These are phyloP conservation scores for Melampsora americana DNA, from an alignment of 1,284 basidiomycete species.

Conservation along the genomic window DNA sequence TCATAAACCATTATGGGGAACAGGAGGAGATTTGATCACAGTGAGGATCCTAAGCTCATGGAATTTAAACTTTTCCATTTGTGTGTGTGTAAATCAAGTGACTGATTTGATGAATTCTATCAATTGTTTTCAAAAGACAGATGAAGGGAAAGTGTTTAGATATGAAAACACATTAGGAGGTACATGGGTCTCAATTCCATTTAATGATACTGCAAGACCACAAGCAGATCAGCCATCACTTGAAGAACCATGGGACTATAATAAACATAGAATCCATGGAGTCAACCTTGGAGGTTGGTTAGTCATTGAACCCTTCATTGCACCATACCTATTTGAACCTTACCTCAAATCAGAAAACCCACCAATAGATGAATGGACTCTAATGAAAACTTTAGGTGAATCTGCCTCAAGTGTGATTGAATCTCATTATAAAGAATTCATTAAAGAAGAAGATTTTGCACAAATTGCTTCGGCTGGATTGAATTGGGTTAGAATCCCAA, in stretches of 20 bases:
- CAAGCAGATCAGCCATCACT: conserved; percentile 42
- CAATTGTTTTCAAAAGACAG: background rate
- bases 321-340: conserved; percentile 46
- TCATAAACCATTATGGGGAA: background rate
- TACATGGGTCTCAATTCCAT: conserved; percentile 60
- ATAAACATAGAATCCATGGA: conserved; percentile 47
- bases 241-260: conserved; percentile 49
- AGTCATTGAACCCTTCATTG: conserved; percentile 48
- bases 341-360: conserved; percentile 27
- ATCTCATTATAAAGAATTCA: conserved; percentile 75
- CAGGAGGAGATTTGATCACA: conserved; percentile 2
- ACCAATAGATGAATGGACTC: conserved; percentile 36
- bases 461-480: conserved; percentile 82
- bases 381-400: conserved; percentile 15
- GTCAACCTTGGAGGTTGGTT: conserved; percentile 49
- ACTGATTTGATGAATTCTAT: background rate
- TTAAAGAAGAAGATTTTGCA: conserved; percentile 79
- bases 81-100: background rate
- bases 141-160: conserved; percentile 33
- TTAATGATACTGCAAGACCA: conserved; percentile 65
- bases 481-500: conserved; percentile 56
- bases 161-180: conserved; percentile 50
- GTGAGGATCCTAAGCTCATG: background rate
- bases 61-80: too few species aligned
- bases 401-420: conserved; percentile 54